Base-by-base conservation (phyloP, 495 filamentous ascomycete genomes). In the Pseudomonodictys pantanalensis region DNA sequence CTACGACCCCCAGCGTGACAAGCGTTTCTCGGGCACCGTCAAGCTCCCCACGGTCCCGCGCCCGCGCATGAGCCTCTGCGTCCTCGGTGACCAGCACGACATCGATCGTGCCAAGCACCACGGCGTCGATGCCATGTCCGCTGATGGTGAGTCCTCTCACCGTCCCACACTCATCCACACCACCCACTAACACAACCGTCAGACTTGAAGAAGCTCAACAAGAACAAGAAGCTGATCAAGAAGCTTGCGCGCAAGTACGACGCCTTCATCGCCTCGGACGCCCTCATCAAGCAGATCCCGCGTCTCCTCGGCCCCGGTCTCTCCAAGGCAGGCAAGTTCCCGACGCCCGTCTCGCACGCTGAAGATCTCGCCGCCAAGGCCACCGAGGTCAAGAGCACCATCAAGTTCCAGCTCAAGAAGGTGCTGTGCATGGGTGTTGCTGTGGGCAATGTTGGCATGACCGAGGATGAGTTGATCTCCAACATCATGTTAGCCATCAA, bases 161-260 rank as follows among this genome's bases (percentile, higher is more conserved):
- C n/a, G n/a, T n/a, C n/a, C n/a, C n/a, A n/a, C n/a, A n/a, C n/a
- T n/a, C n/a, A n/a, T n/a, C n/a, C n/a, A n/a, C n/a, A n/a, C n/a
- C n/a, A n/a, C n/a, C n/a, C n/a, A n/a, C n/a, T n/a, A n/a, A n/a
- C n/a, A n/a, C n/a, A n/a, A n/a, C n/a, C n/a, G n/a, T n/a, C n/a
- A n/a, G 93, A 98, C 78, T 79, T 98, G 77, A 97, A 97, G 88
- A 98, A 98, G 87, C 88, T 98, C 65, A 98, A 98, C 86, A 98
- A 97, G 89, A 98, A 98, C 89, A 98, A 98, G 87, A 98, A 98
- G 86, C 85, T 98, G 69, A 97, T 98, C 87, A 98, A 98, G 89
- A 98, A 97, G 86, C 89, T 98, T 61, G 95, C 93, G 65, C 90
- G 91, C 82, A 97, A 97, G 82, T 97, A 98, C 85, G 95, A 98